Conservation (phyloP, 1,139 yeast genomes). For the Candida sp. region DNA sequence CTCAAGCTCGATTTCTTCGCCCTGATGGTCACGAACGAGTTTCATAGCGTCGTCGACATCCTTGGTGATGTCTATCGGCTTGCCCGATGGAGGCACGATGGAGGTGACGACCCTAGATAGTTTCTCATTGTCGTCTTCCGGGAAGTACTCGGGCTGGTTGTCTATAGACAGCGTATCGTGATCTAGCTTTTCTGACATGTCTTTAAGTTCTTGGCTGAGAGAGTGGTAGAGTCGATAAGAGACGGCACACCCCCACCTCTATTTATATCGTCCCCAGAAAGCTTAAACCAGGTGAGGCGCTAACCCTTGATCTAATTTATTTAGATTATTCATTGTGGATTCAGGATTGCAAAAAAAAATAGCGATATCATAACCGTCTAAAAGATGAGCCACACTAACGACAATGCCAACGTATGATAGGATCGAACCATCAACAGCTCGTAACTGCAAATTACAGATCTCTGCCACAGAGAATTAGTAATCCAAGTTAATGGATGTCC, state of each 20-base stretch:
- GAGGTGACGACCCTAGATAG: slow-evolving; percentile 25
- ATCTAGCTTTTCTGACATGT: neutral
- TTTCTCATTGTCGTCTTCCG: slow-evolving; percentile 7
- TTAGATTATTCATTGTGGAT: neutral
- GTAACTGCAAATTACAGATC: neutral
- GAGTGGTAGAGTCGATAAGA: no score
- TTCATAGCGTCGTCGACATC: slow-evolving; percentile 41
- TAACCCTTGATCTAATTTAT: neutral
- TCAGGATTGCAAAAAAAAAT: neutral
- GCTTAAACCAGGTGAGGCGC: neutral
- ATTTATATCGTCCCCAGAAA: neutral
- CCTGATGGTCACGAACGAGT: slow-evolving; percentile 22
- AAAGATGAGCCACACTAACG: neutral
- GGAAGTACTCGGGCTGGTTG: neutral
- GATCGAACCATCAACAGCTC: neutral
- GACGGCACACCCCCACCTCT: no score
- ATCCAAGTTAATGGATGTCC: neutral
- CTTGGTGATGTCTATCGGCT: slow-evolving; percentile 29
- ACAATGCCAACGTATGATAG: neutral
- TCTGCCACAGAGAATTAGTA: neutral
- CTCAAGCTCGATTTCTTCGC: slow-evolving; percentile 19
- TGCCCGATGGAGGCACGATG: slow-evolving; percentile 31
- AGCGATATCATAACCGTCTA: no score
- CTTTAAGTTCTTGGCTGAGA: neutral
- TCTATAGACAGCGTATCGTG: neutral